Evolutionary conservation across 495 filamentous ascomycete species (phyloP).

Genomic region (Hypoxylon lenormandii): DNA sequence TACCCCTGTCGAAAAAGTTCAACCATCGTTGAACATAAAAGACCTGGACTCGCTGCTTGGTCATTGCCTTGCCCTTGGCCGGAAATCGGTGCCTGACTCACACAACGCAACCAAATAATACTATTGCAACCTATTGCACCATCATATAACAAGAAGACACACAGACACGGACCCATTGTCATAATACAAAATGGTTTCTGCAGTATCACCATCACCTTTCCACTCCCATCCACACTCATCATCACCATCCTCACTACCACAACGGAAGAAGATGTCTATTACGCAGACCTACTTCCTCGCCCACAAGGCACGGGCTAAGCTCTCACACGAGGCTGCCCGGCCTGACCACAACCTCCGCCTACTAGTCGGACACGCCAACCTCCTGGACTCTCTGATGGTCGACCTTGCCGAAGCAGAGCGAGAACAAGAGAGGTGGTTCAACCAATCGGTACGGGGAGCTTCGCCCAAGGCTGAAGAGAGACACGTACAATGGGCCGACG

Average conservation of each 20-base stretch:
- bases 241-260: slow-evolving; percentile 47
- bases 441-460: slow-evolving; percentile 87
- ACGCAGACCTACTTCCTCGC: slow-evolving; percentile 98
- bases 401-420: slow-evolving; percentile 93
- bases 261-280: slow-evolving; percentile 79
- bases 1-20: slow-evolving; percentile 46
- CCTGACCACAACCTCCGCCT: slow-evolving; percentile 93
- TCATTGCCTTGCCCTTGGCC: slow-evolving; percentile 46
- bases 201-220: slow-evolving; percentile 45
- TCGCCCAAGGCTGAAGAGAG: slow-evolving; percentile 66
- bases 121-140: slow-evolving; percentile 45
- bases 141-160: slow-evolving; percentile 34
- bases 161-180: slow-evolving; percentile 23
- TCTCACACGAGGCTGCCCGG: slow-evolving; percentile 86
- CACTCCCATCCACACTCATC: slow-evolving; percentile 41
- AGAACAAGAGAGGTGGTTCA: slow-evolving; percentile 98
- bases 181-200: slow-evolving; percentile 52
- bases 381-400: slow-evolving; percentile 94
- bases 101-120: slow-evolving; percentile 48
- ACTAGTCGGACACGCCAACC: slow-evolving; percentile 95
- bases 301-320: slow-evolving; percentile 94
- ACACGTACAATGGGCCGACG: slow-evolving; percentile 90
- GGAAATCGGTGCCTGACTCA: slow-evolving; percentile 55
- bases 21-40: slow-evolving; percentile 47
- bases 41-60: slow-evolving; percentile 47